Percentiles rank a stretch among this genome's conserved stretches.
These are phyloP conservation scores for Xylaria cubensis DNA, from an alignment of 495 filamentous ascomycete species.

Conservation along the genomic window DNA sequence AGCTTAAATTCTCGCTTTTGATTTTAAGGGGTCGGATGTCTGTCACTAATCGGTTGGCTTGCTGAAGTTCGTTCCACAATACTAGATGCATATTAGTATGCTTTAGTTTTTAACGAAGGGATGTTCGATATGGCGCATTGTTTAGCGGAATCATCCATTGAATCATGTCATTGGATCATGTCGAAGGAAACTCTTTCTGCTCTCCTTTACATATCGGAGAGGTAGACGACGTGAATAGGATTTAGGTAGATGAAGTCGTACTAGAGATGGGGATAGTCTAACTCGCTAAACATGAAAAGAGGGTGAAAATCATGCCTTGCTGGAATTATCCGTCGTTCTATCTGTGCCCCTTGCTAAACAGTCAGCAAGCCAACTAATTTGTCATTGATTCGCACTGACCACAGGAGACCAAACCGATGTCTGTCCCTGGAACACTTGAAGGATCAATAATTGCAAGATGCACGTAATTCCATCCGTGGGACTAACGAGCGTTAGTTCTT, in stretches of 20 bases:
- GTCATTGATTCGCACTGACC: slow-evolving; percentile 89
- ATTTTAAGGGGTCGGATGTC: neutral
- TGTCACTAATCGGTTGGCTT: neutral
- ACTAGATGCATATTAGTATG: neutral
- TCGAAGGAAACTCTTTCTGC: neutral
- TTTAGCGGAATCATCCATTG: neutral
- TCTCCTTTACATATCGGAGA: neutral
- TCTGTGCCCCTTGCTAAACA: slow-evolving; percentile 3
- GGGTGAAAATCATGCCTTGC: neutral
- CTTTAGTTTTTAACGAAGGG: neutral
- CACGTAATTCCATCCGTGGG: neutral
- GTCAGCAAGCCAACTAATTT: neutral
- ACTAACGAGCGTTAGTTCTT: neutral
- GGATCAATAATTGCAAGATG: neutral
- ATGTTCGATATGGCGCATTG: neutral
- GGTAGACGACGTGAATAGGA: neutral
- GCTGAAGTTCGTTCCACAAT: neutral
- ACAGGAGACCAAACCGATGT: slow-evolving; percentile 51
- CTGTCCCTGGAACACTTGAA: neutral
- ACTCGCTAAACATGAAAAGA: neutral
- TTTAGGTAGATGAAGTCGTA: neutral
- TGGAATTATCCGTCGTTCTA: neutral
- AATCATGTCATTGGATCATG: neutral
- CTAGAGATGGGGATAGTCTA: neutral
- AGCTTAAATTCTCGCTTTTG: neutral